Percentiles rank a stretch among this genome's conserved stretches.
These are phyloP conservation scores for Ganoderma meredithae DNA, from an alignment of 1,284 basidiomycete genomes.

Conservation along the genomic window DNA sequence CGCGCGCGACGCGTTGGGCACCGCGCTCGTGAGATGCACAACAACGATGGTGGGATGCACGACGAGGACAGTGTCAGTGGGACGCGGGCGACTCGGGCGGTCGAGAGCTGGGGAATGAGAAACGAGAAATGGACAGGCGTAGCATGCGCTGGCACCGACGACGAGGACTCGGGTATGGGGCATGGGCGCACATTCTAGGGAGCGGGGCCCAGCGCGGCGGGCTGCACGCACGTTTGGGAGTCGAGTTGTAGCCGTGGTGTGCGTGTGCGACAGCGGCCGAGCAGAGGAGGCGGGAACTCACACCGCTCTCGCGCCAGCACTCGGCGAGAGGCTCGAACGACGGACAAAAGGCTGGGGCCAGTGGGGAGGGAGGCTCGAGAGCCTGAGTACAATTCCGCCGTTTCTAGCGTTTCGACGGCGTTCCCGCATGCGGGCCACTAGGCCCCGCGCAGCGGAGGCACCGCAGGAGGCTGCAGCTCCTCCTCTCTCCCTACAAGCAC, in stretches of 20 bases:
- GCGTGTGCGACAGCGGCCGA: not conserved
- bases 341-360: not conserved
- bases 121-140: too few relatives aligned
- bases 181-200: not conserved
- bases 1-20: not conserved
- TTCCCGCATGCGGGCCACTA: not conserved
- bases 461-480: not conserved
- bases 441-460: not conserved
- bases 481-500: not conserved
- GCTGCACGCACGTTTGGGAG: constrained; percentile 7
- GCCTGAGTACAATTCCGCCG: not conserved
- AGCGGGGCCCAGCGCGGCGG: not conserved
- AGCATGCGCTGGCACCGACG: constrained; percentile 3
- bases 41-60: not conserved
- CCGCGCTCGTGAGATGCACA: constrained; percentile 4
- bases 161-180: not conserved
- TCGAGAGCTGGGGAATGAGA: not conserved
- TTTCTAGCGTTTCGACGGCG: constrained; percentile 4
- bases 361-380: not conserved
- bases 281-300: not conserved
- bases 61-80: not conserved
- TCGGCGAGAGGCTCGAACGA: not conserved
- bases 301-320: too few relatives aligned
- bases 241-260: not conserved
- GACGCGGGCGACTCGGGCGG: not conserved